A percentile compares a stretch with the other conserved stretches of the same genome.
phyloP scores from a whole-genome alignment of 768 basidiomycete species.

The Tylopilus intermedius region DNA sequence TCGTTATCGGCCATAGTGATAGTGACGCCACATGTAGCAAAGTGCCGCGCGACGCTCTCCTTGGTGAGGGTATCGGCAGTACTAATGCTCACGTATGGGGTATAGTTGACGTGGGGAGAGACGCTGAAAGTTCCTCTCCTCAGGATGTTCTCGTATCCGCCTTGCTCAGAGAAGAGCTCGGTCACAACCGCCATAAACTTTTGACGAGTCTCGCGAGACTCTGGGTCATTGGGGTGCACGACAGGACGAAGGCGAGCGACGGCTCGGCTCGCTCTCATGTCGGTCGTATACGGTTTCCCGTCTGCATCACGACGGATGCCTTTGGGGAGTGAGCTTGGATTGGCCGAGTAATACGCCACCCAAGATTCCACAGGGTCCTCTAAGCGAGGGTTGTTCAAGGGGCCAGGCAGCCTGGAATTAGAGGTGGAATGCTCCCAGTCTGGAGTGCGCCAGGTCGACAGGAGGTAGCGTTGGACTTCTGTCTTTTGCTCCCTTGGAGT shows the following conservation, averaged over 20 bases:
- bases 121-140: conserved; percentile 32
- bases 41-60: conserved; percentile 37
- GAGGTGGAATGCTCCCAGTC: conserved; percentile 27
- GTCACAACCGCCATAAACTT: conserved; percentile 38
- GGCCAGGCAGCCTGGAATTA: conserved; percentile 14
- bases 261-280: conserved; percentile 44
- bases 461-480: conserved; percentile 38
- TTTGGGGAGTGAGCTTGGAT: conserved; percentile 44
- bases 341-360: conserved; percentile 41
- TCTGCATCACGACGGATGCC: conserved; percentile 40
- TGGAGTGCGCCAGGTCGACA: conserved; percentile 44
- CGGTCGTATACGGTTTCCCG: conserved; percentile 36
- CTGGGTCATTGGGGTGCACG: conserved; percentile 29
- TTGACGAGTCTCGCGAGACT: conserved; percentile 32
- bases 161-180: conserved; percentile 38
- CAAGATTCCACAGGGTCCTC: conserved; percentile 45
- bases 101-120: conserved; percentile 30
- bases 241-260: conserved; percentile 45
- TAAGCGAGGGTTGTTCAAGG: conserved; percentile 40
- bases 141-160: conserved; percentile 37
- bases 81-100: conserved; percentile 26
- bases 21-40: conserved; percentile 39
- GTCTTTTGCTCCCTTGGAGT: conserved; percentile 43
- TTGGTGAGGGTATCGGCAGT: conserved; percentile 26
- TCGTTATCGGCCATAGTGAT: conserved; percentile 32